These are phyloP conservation scores for Cadophora malorum DNA, from an alignment of 2,329 filamentous ascomycete genomes.

Conservation along the genomic window DNA sequence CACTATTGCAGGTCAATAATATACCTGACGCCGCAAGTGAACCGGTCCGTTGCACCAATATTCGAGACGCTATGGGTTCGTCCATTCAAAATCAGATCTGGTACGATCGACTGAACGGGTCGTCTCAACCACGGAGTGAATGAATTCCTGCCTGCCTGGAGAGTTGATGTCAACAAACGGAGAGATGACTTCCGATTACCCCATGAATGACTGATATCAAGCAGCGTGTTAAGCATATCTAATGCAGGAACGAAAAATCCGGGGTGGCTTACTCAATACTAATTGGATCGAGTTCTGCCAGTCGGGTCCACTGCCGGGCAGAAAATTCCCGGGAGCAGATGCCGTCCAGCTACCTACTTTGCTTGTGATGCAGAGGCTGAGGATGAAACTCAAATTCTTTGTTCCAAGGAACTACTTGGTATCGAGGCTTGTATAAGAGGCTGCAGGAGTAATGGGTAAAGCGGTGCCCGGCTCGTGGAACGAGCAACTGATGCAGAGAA, in stretches of 20 bases:
- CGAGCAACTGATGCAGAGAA: slow-evolving; percentile 12
- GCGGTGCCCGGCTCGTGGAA: neutral
- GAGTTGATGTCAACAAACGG: slow-evolving; percentile 10
- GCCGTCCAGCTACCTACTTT: neutral
- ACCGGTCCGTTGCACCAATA: neutral
- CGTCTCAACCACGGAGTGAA: neutral
- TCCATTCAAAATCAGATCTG: neutral
- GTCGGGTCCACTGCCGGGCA: slow-evolving; percentile 8
- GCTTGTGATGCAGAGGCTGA: slow-evolving; percentile 3
- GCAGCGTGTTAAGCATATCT: neutral
- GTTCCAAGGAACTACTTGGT: slow-evolving; percentile 9
- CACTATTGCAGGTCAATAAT: slow-evolving; percentile 13
- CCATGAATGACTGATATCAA: slow-evolving; percentile 1
- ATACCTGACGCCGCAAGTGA: slow-evolving; percentile 11
- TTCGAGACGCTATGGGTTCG: neutral
- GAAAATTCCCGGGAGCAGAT: neutral
- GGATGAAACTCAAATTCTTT: neutral
- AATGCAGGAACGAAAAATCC: slow-evolving; percentile 5
- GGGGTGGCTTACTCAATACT: slow-evolving; percentile 3
- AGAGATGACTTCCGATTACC: neutral
- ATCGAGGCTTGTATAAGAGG: neutral
- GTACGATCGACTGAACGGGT: neutral
- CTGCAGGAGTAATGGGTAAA: slow-evolving; percentile 19
- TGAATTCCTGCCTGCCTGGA: neutral
- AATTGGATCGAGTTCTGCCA: slow-evolving; percentile 13